These are phyloP conservation scores for Sarcomyxa edulis DNA, from an alignment of 768 basidiomycete genomes.

Conservation along the genomic window DNA sequence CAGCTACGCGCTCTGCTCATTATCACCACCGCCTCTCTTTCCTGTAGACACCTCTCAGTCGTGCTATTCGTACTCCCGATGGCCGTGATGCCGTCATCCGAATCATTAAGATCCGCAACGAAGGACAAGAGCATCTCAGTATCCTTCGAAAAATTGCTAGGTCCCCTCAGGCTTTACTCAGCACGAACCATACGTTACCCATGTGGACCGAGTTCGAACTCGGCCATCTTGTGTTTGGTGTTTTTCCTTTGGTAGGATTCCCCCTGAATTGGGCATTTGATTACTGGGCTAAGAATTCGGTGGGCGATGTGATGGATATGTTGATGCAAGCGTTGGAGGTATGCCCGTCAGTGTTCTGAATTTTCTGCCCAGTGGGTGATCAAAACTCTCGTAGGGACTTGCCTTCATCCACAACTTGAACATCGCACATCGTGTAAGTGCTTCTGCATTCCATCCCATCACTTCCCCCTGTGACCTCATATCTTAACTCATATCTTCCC, in stretches of 20 bases:
- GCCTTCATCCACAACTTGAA: slow-evolving; percentile 15
- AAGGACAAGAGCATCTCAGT: slow-evolving; percentile 8
- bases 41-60: too few species aligned
- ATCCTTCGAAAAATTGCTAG: slow-evolving; percentile 11
- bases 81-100: slow-evolving; percentile 10
- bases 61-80: slow-evolving; percentile 8
- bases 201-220: slow-evolving; percentile 12
- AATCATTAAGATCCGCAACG: slow-evolving; percentile 2
- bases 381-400: slow-evolving; percentile 10
- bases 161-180: not conserved
- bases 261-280: slow-evolving; percentile 5
- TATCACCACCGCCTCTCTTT: too few species aligned
- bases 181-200: slow-evolving; percentile 15
- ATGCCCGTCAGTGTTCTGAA: not conserved
- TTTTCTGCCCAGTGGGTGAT: not conserved
- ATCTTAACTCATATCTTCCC: not conserved
- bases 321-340: slow-evolving; percentile 22
- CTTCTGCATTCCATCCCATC: not conserved
- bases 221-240: slow-evolving; percentile 17
- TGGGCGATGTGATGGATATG: slow-evolving; percentile 20
- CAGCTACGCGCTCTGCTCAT: too few species aligned
- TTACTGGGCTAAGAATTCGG: slow-evolving; percentile 17
- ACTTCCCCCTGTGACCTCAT: not conserved
- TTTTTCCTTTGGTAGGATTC: slow-evolving; percentile 15
- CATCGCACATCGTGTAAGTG: slow-evolving; percentile 22